Evolutionary conservation across 2,329 filamentous ascomycete species (phyloP).

Genomic region (Claviceps fusiformis): DNA sequence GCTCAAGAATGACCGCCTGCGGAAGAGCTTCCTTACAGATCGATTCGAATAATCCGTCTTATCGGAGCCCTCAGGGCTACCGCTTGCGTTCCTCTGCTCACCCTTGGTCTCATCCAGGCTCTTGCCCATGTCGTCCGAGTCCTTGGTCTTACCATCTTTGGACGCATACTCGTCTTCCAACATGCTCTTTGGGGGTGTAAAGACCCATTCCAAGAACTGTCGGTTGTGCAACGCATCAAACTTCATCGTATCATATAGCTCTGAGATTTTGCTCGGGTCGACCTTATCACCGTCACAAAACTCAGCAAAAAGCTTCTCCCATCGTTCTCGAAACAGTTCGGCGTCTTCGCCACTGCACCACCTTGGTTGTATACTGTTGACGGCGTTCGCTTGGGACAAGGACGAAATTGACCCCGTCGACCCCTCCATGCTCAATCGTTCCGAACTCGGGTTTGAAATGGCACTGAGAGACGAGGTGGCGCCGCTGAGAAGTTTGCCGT

Average conservation of each 20-base stretch:
- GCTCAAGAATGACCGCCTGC: constrained; percentile 46
- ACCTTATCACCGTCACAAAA: constrained; percentile 97
- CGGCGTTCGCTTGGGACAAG: constrained; percentile 46
- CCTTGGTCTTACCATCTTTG: constrained; percentile 28
- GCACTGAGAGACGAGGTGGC: constrained; percentile 49
- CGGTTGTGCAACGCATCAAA: constrained; percentile 96
- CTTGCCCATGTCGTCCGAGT: constrained; percentile 25
- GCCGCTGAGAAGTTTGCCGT: constrained; percentile 59
- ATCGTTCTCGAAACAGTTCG: constrained; percentile 86
- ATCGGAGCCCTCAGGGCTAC: constrained; percentile 22
- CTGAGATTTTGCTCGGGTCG: constrained; percentile 95
- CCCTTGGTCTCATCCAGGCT: constrained; percentile 23
- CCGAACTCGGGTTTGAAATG: constrained; percentile 37
- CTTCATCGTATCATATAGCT: constrained; percentile 99
- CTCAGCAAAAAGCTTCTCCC: constrained; percentile 96
- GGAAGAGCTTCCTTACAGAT: constrained; percentile 37
- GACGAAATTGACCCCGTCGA: constrained; percentile 31
- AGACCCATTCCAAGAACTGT: constrained; percentile 93
- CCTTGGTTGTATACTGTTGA: constrained; percentile 65
- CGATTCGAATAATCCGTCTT: constrained; percentile 26
- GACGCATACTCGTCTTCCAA: constrained; percentile 53
- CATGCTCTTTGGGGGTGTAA: constrained; percentile 71
- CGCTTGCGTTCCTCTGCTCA: constrained; percentile 15
- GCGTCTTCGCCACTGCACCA: constrained; percentile 97
- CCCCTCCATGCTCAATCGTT: constrained; percentile 29